Evolutionary conservation across 495 filamentous ascomycete genomes (phyloP).

Genomic region (Lentithecium fluviatile): DNA sequence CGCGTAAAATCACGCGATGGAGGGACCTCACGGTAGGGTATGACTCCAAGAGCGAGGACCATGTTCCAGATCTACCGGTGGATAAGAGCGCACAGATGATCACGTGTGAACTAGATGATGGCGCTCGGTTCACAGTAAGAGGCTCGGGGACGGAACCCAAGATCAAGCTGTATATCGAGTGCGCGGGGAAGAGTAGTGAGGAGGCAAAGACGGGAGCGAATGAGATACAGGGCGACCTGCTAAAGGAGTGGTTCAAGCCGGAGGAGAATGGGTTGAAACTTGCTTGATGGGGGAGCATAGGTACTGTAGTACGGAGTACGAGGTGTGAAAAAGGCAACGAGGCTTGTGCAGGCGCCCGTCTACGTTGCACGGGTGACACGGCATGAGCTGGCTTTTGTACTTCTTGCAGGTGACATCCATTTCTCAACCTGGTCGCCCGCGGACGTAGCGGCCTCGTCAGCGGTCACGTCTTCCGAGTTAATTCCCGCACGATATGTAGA

Average conservation of each 20-base stretch:
- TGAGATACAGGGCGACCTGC: slow-evolving; percentile 52
- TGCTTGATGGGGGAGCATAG: slow-evolving; percentile 18
- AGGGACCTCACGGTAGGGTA: slow-evolving; percentile 66
- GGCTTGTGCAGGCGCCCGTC: background rate
- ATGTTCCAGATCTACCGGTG: slow-evolving; percentile 59
- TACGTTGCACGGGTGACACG: background rate
- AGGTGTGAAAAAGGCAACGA: background rate
- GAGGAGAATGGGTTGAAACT: slow-evolving; percentile 33
- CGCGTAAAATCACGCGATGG: slow-evolving; percentile 58
- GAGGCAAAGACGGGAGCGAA: slow-evolving; percentile 55
- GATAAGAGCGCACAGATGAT: slow-evolving; percentile 66
- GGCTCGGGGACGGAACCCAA: slow-evolving; percentile 70
- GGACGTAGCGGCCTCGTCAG: background rate
- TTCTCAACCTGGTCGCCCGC: background rate
- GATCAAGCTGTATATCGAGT: slow-evolving; percentile 49
- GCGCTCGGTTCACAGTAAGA: slow-evolving; percentile 64
- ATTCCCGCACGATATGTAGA: slow-evolving; percentile 5
- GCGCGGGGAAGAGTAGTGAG: slow-evolving; percentile 34
- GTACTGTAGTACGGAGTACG: background rate
- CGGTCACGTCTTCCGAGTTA: background rate
- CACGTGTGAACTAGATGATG: slow-evolving; percentile 63
- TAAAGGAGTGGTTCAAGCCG: slow-evolving; percentile 58
- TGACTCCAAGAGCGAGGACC: slow-evolving; percentile 57
- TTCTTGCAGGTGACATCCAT: background rate
- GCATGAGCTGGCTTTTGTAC: background rate